These are phyloP conservation scores for Metrosideros polymorpha DNA, from an alignment of 441 rosid genomes.

Conservation along the genomic window DNA sequence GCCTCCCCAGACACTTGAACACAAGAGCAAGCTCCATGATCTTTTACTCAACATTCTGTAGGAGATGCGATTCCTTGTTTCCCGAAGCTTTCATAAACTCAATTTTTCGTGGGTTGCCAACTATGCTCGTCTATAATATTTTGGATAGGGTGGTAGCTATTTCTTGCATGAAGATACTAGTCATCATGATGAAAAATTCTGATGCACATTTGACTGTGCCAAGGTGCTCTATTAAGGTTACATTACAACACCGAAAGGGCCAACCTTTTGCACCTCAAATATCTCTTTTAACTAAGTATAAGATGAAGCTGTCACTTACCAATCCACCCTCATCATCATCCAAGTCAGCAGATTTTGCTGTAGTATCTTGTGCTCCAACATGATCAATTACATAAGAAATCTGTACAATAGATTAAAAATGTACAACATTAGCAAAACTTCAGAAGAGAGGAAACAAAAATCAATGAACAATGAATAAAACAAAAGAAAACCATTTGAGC, in stretches of 20 bases:
- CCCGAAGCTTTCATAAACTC: background rate
- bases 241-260: background rate
- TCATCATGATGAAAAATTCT: background rate
- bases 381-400: constrained; percentile 92
- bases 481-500: background rate
- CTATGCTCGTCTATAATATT: background rate
- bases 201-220: background rate
- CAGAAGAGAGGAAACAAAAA: background rate
- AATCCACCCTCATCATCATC: constrained; percentile 97
- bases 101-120: background rate
- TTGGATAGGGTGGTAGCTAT: background rate
- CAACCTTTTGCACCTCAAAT: background rate
- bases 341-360: constrained; percentile 76
- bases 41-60: background rate
- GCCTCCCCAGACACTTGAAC: background rate
- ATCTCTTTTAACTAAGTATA: background rate
- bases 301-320: constrained; percentile 33
- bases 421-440: background rate
- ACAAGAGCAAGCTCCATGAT: background rate
- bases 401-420: constrained; percentile 15
- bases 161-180: background rate
- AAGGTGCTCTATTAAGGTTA: background rate
- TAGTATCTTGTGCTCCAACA: constrained; percentile 55
- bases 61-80: background rate
- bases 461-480: background rate